Percentiles rank a stretch among this genome's conserved stretches.
Conservation (phyloP, 2,329 filamentous ascomycete species). For the Venturia aucupariae region DNA sequence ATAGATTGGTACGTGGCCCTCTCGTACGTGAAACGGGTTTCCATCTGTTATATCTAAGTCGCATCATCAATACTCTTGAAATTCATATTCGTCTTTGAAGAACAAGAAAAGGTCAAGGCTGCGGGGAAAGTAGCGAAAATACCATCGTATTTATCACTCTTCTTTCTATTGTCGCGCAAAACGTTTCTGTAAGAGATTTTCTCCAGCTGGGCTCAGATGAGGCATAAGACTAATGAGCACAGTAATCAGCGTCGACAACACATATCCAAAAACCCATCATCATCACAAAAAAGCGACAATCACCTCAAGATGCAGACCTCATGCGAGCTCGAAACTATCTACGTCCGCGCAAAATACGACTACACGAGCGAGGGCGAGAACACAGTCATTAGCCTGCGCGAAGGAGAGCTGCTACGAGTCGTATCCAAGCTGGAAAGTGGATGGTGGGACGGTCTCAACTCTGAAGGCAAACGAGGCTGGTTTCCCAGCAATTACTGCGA, state of each 20-base stretch:
- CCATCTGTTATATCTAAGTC: too few species aligned
- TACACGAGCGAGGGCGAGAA: not conserved
- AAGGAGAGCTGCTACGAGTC: slow-evolving; percentile 5
- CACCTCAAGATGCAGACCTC: not conserved
- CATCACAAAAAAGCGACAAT: not conserved
- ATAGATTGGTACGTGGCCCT: not conserved
- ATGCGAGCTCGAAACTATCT: not conserved
- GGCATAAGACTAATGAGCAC: not conserved
- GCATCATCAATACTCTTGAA: too few species aligned
- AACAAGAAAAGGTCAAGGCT: too few species aligned
- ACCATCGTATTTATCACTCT: not conserved
- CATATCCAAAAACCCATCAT: not conserved
- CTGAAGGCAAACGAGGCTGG: not conserved
- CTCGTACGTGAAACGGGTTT: too few species aligned
- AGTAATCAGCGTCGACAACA: not conserved
- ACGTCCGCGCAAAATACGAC: slow-evolving; percentile 4
- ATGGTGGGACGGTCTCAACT: slow-evolving; percentile 6
- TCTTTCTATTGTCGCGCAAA: not conserved
- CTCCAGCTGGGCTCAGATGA: not conserved
- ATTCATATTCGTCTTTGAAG: too few species aligned
- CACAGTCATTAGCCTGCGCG: not conserved
- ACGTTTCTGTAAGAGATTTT: not conserved
- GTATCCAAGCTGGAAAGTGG: not conserved
- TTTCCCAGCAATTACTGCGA: slow-evolving; percentile 2
- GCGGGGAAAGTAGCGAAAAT: too few species aligned